These are phyloP conservation scores for Aspergillus oerlinghausenensis DNA, from an alignment of 2,329 filamentous ascomycete genomes.

Conservation along the genomic window DNA sequence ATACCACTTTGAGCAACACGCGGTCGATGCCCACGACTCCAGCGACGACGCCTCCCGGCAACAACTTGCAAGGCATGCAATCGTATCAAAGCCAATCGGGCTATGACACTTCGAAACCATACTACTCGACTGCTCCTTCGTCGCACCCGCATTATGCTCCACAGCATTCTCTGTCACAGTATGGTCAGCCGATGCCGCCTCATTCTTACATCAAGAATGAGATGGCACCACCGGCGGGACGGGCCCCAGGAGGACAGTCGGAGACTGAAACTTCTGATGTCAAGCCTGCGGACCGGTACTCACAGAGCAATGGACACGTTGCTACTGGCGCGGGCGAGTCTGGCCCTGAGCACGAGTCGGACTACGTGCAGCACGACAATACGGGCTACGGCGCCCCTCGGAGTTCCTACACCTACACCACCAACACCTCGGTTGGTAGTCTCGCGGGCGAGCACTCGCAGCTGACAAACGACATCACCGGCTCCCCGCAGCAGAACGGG, in stretches of 20 bases:
- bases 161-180: constrained; percentile 57
- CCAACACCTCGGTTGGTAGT: constrained; percentile 60
- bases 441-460: constrained; percentile 70
- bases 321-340: constrained; percentile 55
- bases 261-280: constrained; percentile 61
- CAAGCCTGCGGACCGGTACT: constrained; percentile 62
- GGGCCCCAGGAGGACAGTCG: constrained; percentile 54
- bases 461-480: constrained; percentile 75
- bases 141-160: constrained; percentile 65
- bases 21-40: constrained; percentile 89
- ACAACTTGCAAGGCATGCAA: constrained; percentile 70
- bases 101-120: constrained; percentile 73
- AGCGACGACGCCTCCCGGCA: constrained; percentile 81
- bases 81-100: constrained; percentile 65
- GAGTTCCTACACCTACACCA: constrained; percentile 69
- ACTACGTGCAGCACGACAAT: constrained; percentile 81
- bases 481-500: constrained; percentile 72
- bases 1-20: constrained; percentile 70
- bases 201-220: constrained; percentile 73
- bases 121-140: constrained; percentile 68
- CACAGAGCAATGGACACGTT: constrained; percentile 54
- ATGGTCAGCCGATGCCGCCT: constrained; percentile 50
- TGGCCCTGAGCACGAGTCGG: constrained; percentile 66
- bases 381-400: constrained; percentile 68
- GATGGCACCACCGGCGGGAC: constrained; percentile 74